phyloP scores from a whole-genome alignment of 2,329 filamentous ascomycete genomes.

The Penicillium sp. region DNA sequence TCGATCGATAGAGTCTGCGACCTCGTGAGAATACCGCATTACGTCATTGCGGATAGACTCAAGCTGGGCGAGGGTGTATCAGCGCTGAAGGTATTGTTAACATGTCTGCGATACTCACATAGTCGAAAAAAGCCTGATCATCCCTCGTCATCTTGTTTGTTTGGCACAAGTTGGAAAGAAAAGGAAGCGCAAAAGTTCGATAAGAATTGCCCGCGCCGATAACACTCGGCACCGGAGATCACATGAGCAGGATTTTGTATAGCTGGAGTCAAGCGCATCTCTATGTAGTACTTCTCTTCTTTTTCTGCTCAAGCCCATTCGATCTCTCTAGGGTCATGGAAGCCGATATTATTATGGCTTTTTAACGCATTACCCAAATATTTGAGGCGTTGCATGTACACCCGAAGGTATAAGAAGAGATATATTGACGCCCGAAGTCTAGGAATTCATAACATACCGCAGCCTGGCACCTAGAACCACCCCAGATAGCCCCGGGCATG shows the following conservation, averaged over 20 bases:
- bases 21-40: constrained; percentile 64
- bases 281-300: too few species aligned
- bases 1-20: constrained; percentile 75
- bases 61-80: constrained; percentile 42
- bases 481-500: too few species aligned
- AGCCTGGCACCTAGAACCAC: too few species aligned
- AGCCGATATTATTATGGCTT: too few species aligned
- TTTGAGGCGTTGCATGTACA: too few species aligned
- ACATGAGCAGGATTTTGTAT: constrained; percentile 2
- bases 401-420: too few species aligned
- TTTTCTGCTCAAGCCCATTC: too few species aligned
- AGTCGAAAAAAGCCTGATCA: constrained; percentile 72
- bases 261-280: neutral
- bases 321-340: too few species aligned
- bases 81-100: constrained; percentile 4
- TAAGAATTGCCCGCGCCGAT: constrained; percentile 21
- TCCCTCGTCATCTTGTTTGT: constrained; percentile 66
- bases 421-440: too few species aligned
- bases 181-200: constrained; percentile 14
- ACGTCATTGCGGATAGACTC: constrained; percentile 62
- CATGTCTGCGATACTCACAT: constrained; percentile 53
- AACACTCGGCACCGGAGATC: constrained; percentile 4
- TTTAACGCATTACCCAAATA: too few species aligned
- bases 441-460: too few species aligned
- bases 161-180: constrained; percentile 9